Conservation (phyloP, 2,329 filamentous ascomycete species). For the Ophiocordyceps camponoti-saundersi region DNA sequence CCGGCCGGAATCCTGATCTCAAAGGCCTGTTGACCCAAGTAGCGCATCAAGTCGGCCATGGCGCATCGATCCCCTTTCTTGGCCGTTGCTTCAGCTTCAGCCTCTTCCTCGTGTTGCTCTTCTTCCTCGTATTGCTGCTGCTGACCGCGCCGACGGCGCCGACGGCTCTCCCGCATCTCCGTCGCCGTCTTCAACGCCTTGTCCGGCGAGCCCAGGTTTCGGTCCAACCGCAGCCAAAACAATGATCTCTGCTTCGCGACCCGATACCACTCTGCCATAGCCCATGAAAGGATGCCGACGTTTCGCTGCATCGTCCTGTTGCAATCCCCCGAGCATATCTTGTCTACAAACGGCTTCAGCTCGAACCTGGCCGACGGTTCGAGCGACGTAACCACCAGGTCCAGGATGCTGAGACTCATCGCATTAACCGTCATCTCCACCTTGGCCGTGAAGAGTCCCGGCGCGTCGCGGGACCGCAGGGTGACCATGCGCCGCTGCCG, state of each 20-base stretch:
- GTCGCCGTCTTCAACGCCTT: slow-evolving; percentile 8
- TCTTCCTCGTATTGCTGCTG: neutral
- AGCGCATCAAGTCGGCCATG: slow-evolving; percentile 29
- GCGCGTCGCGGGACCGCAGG: slow-evolving; percentile 20
- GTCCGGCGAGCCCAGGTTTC: slow-evolving; percentile 22
- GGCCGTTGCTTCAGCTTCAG: slow-evolving; percentile 8
- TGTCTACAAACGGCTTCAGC: slow-evolving; percentile 34
- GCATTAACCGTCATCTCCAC: slow-evolving; percentile 42
- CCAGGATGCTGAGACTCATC: slow-evolving; percentile 29
- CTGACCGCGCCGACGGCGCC: slow-evolving; percentile 5
- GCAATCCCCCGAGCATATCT: slow-evolving; percentile 18
- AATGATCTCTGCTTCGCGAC: slow-evolving; percentile 40
- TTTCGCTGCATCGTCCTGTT: slow-evolving; percentile 35
- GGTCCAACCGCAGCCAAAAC: slow-evolving; percentile 42
- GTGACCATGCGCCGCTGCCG: slow-evolving; percentile 40
- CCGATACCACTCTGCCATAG: slow-evolving; percentile 51
- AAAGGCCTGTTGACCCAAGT: slow-evolving; percentile 33
- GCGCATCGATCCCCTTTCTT: slow-evolving; percentile 3
- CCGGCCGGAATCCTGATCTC: slow-evolving; percentile 22
- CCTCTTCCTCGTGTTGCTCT: slow-evolving; percentile 4
- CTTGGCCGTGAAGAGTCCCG: slow-evolving; percentile 38
- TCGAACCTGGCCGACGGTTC: slow-evolving; percentile 42
- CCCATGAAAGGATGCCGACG: slow-evolving; percentile 44
- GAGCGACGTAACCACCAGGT: slow-evolving; percentile 35
- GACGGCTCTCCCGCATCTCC: slow-evolving; percentile 7